phyloP scores from a whole-genome alignment of 306 rosid genomes.

The Canavalia gladiata region DNA sequence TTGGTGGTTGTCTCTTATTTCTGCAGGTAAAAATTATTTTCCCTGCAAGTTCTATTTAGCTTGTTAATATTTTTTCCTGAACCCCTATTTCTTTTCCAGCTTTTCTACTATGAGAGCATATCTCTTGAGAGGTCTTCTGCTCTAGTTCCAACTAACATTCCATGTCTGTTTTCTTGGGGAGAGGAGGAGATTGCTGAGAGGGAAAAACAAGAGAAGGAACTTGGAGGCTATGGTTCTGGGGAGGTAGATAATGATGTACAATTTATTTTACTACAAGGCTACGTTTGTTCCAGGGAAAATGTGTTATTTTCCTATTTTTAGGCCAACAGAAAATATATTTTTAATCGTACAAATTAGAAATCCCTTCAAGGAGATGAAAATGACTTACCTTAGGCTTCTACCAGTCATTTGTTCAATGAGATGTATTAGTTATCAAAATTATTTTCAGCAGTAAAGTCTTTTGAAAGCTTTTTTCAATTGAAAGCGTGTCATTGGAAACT shows the following conservation, averaged over 20 bases:
- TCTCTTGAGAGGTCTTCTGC: constrained; percentile 3
- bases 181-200: constrained; percentile 28
- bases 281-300: not conserved
- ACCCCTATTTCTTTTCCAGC: not conserved
- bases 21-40: not conserved
- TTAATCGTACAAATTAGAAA: not conserved
- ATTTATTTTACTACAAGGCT: not conserved
- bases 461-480: not conserved
- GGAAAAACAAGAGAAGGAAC: constrained; percentile 24
- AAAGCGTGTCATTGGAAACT: not conserved
- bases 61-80: not conserved
- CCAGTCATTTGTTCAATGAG: not conserved
- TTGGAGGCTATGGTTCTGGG: constrained; percentile 18
- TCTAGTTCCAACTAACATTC: not conserved
- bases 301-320: not conserved
- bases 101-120: constrained; percentile 15
- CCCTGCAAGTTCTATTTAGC: not conserved
- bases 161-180: constrained; percentile 22
- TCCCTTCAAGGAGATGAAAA: not conserved
- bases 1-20: constrained; percentile 34
- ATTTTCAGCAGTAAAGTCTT: not conserved
- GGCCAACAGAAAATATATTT: not conserved
- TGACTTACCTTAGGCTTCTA: not conserved
- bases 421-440: not conserved
- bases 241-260: constrained; percentile 22